Percentiles rank a stretch among this genome's conserved stretches.
These are phyloP conservation scores for Suhomyces ambrosiae DNA, from an alignment of 1,139 yeast species.

Conservation along the genomic window DNA sequence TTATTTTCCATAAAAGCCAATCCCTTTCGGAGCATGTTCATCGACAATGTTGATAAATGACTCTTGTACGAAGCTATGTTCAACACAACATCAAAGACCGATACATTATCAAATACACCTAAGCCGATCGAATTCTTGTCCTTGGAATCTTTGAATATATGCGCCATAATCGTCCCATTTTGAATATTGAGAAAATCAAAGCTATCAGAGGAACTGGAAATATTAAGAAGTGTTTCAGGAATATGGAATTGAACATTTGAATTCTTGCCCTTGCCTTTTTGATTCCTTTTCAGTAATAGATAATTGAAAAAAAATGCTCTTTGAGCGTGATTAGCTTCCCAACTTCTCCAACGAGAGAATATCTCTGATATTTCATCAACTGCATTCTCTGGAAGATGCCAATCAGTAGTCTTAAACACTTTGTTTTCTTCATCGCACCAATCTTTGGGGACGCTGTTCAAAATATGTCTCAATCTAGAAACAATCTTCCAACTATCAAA, in stretches of 20 bases:
- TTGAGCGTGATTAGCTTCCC: constrained; percentile 66
- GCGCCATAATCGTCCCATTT: constrained; percentile 15
- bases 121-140: constrained; percentile 16
- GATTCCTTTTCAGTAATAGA: constrained; percentile 31
- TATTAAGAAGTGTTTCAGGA: constrained; percentile 11
- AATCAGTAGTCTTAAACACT: constrained; percentile 22
- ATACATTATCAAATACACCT: constrained; percentile 16
- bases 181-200: constrained; percentile 21
- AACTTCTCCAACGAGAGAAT: constrained; percentile 83
- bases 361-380: constrained; percentile 55
- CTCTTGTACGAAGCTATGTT: constrained; percentile 29
- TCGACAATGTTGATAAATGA: constrained; percentile 22
- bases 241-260: constrained; percentile 7
- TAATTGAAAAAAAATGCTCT: constrained; percentile 54
- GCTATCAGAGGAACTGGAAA: constrained; percentile 9
- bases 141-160: constrained; percentile 9
- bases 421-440: constrained; percentile 43
- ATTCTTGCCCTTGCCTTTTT: constrained; percentile 5
- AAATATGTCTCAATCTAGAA: constrained; percentile 73
- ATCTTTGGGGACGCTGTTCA: constrained; percentile 56
- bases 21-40: constrained; percentile 15
- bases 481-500: constrained; percentile 87
- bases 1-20: constrained; percentile 4
- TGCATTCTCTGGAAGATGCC: constrained; percentile 55
- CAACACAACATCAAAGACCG: constrained; percentile 18